Evolutionary conservation across 2,329 filamentous ascomycete genomes (phyloP).

Genomic region (Myriosclerotinia curreyana): DNA sequence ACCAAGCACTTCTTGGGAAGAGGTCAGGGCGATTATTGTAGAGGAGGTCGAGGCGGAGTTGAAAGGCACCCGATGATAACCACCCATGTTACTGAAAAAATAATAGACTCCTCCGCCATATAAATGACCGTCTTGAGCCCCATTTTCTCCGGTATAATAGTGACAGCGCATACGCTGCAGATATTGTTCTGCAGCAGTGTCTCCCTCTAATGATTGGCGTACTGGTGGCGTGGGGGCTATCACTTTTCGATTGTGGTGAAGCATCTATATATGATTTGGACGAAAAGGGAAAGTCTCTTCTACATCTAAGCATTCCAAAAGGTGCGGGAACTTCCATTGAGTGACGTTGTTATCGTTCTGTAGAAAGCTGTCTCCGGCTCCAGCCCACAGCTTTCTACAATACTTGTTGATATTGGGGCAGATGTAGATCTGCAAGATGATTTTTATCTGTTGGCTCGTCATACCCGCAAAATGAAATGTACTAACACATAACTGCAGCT

Average conservation of each 20-base stretch:
- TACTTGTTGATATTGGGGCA: neutral
- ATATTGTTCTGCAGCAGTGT: neutral
- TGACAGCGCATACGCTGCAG: neutral
- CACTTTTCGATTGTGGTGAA: neutral
- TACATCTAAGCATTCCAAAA: slow-evolving; percentile 15
- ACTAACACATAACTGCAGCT: neutral
- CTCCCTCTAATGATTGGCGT: neutral
- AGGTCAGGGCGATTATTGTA: slow-evolving; percentile 72
- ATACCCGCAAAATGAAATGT: neutral
- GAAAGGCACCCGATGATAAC: slow-evolving; percentile 29
- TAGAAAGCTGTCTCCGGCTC: fast-evolving
- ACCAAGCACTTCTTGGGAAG: slow-evolving; percentile 59
- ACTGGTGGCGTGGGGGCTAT: neutral
- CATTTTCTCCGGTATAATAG: neutral
- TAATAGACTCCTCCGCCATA: neutral
- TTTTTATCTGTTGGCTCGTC: fast-evolving
- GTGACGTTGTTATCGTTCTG: neutral
- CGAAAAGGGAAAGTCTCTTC: neutral
- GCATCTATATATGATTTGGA: slow-evolving; percentile 24
- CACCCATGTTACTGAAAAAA: slow-evolving; percentile 3
- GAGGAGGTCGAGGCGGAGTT: slow-evolving; percentile 68
- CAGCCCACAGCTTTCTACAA: neutral
- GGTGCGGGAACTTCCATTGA: fast-evolving
- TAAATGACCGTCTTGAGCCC: neutral
- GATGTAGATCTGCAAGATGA: neutral